These are phyloP conservation scores for Candida chauliodis DNA, from an alignment of 805 yeast species.

Conservation along the genomic window DNA sequence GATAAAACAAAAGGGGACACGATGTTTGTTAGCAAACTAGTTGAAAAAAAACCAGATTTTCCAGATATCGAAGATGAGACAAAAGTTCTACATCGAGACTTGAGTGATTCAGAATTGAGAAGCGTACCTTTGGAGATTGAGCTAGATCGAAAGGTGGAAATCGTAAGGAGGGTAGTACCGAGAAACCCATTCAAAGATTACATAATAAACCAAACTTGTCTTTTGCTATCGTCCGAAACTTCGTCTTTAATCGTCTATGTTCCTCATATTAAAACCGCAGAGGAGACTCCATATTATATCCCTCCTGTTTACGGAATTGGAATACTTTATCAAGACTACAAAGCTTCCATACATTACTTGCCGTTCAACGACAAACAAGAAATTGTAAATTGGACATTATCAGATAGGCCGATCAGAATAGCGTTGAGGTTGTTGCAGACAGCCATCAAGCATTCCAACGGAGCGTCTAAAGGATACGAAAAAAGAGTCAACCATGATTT, in stretches of 20 bases:
- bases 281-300: slow-evolving; percentile 80
- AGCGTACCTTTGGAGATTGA: slow-evolving; percentile 17
- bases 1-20: slow-evolving; percentile 31
- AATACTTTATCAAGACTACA: slow-evolving; percentile 46
- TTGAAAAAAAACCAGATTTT: slow-evolving; percentile 29
- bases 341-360: slow-evolving; percentile 69
- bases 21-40: slow-evolving; percentile 23
- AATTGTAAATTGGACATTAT: slow-evolving; percentile 32
- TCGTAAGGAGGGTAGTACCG: slow-evolving; percentile 86
- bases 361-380: slow-evolving; percentile 44
- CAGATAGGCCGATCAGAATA: slow-evolving; percentile 72
- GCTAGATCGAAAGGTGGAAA: slow-evolving; percentile 39
- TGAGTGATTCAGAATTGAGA: slow-evolving; percentile 31
- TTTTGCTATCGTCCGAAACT: slow-evolving; percentile 35
- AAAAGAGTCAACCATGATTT: slow-evolving; percentile 86
- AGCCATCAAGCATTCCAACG: slow-evolving; percentile 76
- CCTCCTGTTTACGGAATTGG: slow-evolving; percentile 83
- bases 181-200: slow-evolving; percentile 85
- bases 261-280: slow-evolving; percentile 63
- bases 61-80: slow-evolving; percentile 22
- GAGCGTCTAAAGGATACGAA: slow-evolving; percentile 79
- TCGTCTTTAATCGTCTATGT: slow-evolving; percentile 64
- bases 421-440: slow-evolving; percentile 79
- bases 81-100: slow-evolving; percentile 27
- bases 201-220: slow-evolving; percentile 81